Evolutionary conservation across 1,284 basidiomycete species (phyloP), one percentile per base, ranked within the genome.

Genomic region (Malassezia dermatis): DNA sequence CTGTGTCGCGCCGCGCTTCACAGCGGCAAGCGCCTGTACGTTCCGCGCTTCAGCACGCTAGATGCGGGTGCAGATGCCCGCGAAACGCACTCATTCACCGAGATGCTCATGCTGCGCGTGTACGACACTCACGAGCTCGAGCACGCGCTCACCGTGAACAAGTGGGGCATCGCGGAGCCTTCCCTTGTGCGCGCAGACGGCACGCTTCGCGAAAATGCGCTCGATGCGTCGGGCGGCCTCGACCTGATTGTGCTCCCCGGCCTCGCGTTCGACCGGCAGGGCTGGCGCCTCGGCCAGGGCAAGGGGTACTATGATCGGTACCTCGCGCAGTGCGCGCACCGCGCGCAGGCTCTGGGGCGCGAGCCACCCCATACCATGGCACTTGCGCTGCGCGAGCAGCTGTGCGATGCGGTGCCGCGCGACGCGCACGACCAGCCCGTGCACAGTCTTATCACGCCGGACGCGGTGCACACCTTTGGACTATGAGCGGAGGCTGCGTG

Each of bases 251-350:
- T 77, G 8, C 66, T 75, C 2, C 76, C 76, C 0, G 76, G 75
- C 13, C 62, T 77, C 6, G 74, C 74, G 0, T 77, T 77, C 49
- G 76, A 77, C 51, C 28, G 47, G 30, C 30, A 59, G 2, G 66
- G 69, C 12, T 69, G 71, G n/a, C 58, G 76, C 8, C 54, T 77
- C 0, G 76, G 76, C 2, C 75, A 77, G 51, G 76, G 76, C 17
- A 65, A 75, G 40, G 76, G 76, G 0, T 77, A 77, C 66, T 77
- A 77, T 56, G 76, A 77, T 56, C 70, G 75, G 28, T 75, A 75
- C 54, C 46, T 75, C 5, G 30, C n/a, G 46, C 49, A 15, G 34
- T 24, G 23, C 15, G 17, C 46, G 23, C 19, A 27, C 2, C 37
- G 31, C 8, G 41, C 41, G 2, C 19, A 23, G 30, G 27, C 28